Evolutionary conservation across 306 rosid genomes (phyloP).

Genomic region (Biancaea sappan): DNA sequence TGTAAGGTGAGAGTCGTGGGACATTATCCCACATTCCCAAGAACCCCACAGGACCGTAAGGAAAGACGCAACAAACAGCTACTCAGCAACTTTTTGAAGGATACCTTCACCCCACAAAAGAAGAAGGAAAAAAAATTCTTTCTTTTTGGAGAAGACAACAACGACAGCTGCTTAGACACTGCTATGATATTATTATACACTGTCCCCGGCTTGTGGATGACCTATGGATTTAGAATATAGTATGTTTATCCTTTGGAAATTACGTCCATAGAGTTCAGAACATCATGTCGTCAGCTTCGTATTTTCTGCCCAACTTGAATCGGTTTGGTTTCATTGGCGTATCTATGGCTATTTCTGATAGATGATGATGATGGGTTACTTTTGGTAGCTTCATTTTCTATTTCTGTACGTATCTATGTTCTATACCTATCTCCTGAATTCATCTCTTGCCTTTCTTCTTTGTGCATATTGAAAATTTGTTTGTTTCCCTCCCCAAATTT

Average conservation of each 20-base stretch:
- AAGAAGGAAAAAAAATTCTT: too few species aligned
- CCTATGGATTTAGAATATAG: not conserved
- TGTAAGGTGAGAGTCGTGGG: too few species aligned
- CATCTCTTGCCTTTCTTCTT: not conserved
- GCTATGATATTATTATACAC: too few species aligned
- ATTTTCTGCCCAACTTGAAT: conserved; percentile 10
- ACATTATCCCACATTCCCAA: too few species aligned
- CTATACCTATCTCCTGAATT: not conserved
- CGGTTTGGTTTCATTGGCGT: not conserved
- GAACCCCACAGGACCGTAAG: too few species aligned
- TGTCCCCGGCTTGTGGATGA: not conserved
- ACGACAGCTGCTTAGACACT: not conserved
- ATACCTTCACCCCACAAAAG: too few species aligned
- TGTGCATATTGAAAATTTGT: not conserved
- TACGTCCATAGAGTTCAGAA: not conserved
- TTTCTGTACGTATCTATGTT: conserved; percentile 21
- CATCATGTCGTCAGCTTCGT: not conserved
- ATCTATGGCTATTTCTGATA: not conserved
- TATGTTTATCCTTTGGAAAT: not conserved
- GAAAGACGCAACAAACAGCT: too few species aligned
- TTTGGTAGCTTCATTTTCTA: conserved; percentile 13
- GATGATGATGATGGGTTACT: conserved; percentile 15
- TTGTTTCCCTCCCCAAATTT: not conserved
- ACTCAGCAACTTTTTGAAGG: too few species aligned
- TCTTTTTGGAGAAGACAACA: not conserved